Evolutionary conservation across 805 yeast species (phyloP), one percentile per base, ranked within the genome.

Genomic region (Maudiozyma saulgeensis): DNA sequence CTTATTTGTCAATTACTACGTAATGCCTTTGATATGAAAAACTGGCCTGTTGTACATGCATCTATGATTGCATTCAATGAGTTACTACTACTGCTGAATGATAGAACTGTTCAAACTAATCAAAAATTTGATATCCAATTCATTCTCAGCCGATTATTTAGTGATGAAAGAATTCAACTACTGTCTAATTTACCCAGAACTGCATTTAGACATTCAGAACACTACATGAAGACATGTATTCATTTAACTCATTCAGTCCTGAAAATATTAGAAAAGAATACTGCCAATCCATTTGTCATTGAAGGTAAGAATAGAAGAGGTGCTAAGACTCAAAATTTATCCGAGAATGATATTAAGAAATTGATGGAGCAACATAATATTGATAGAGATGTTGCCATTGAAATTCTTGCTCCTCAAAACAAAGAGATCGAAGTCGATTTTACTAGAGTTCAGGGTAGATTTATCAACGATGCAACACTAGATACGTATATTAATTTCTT

Each of bases 31-130:
- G 72, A 69, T 12, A 54, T 61, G 15, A 75, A 71, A 46, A 73
- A 77, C 49, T 80, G 80, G 73, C 77, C 79, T 46, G 72, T 86
- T 2, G 75, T 82, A 4, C 88, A 84, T 54, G 87, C 89, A 1
- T 77, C 82, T 2, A 77, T 86, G 76, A 71, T 78, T 40, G 77
- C 86, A 48, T 79, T 86, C 61, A 75, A 76, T 25, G 86, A 85
- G 53, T 64, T 89, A 35, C 66, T 91, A 4, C 58, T 74, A 11
- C 60, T 74, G 3, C 61, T 73, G 0, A 63, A 67, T 2, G 66
- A 69, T 6, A 72, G 81, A 64, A 50, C 51, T 21, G 23, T 38
- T n/a, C 12, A 41, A 21, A 70, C 74, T 15, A 56, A 61, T 6
- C 64, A 72, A 3, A 52, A 66, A 1, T 62, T 63, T 2, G 82